Evolutionary conservation across 345 rosid species (phyloP).

Genomic region (Ailanthus altissimus): DNA sequence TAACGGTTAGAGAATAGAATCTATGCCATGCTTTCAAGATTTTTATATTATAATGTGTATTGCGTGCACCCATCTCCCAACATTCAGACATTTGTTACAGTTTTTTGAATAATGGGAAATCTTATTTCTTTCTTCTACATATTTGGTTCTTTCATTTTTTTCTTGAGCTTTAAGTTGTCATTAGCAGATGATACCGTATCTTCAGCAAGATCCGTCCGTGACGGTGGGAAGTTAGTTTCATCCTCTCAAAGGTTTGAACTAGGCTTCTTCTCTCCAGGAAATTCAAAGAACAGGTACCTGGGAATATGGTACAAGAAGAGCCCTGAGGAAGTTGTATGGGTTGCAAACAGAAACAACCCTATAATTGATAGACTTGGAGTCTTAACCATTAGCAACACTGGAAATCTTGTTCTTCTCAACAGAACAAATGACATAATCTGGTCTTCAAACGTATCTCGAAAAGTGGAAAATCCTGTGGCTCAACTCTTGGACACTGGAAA

Average conservation of each 20-base stretch:
- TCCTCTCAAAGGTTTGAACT: neutral
- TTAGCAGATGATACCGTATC: neutral
- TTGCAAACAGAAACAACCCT: conserved; percentile 46
- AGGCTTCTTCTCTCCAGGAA: conserved; percentile 4
- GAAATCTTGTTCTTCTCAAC: conserved; percentile 35
- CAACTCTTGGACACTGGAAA: conserved; percentile 47
- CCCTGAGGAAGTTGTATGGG: conserved; percentile 39
- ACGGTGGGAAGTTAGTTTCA: conserved; percentile 20
- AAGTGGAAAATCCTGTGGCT: conserved; percentile 22
- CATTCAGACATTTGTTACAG: too few relatives aligned
- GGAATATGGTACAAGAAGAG: conserved; percentile 11
- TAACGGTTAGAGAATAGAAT: too few relatives aligned
- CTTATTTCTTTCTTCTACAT: neutral
- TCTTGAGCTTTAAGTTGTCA: neutral
- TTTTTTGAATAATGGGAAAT: conserved; percentile 24
- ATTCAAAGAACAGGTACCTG: neutral
- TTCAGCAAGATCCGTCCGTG: neutral
- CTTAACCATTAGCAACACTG: conserved; percentile 26
- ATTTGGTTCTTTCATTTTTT: neutral
- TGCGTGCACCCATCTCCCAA: too few relatives aligned
- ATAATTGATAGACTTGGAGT: conserved; percentile 28
- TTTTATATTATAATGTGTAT: too few relatives aligned
- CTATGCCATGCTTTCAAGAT: too few relatives aligned
- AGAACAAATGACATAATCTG: conserved; percentile 19
- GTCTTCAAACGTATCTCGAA: conserved; percentile 32